phyloP scores from a whole-genome alignment of 768 basidiomycete genomes.

The Postia placenta region DNA sequence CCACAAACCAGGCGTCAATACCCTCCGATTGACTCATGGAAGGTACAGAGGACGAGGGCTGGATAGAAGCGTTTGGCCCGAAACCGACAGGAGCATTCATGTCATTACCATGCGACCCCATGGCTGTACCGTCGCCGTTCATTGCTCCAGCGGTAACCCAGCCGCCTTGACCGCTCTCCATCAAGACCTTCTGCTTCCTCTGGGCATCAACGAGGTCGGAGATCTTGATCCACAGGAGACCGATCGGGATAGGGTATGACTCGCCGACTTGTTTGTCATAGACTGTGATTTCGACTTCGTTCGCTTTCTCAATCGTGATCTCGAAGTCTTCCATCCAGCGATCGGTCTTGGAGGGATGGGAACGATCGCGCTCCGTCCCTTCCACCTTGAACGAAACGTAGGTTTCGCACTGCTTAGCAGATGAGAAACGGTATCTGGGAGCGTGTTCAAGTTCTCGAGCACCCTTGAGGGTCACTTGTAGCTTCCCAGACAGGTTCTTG shows the following conservation, averaged over 20 bases:
- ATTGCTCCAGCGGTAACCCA: slow-evolving; percentile 97
- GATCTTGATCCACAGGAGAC: slow-evolving; percentile 91
- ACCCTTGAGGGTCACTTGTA: slow-evolving; percentile 81
- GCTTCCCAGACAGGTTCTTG: slow-evolving; percentile 92
- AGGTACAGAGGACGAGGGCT: slow-evolving; percentile 9
- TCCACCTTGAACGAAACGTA: slow-evolving; percentile 94
- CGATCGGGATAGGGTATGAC: slow-evolving; percentile 80
- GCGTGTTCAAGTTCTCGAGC: slow-evolving; percentile 96
- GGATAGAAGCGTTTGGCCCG: slow-evolving; percentile 15
- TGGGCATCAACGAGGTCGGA: slow-evolving; percentile 92
- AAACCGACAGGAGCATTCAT: slow-evolving; percentile 35
- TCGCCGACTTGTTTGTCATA: slow-evolving; percentile 89
- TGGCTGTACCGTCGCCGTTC: slow-evolving; percentile 49
- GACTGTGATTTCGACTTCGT: slow-evolving; percentile 94
- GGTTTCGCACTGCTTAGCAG: slow-evolving; percentile 83
- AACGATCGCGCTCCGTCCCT: slow-evolving; percentile 86
- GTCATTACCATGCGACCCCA: slow-evolving; percentile 41
- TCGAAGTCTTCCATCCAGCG: slow-evolving; percentile 98
- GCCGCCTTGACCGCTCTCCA: slow-evolving; percentile 80
- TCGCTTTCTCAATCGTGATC: slow-evolving; percentile 94
- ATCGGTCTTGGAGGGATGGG: slow-evolving; percentile 90
- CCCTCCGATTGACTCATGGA: slow-evolving; percentile 49
- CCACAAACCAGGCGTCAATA: slow-evolving; percentile 94
- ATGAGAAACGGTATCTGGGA: slow-evolving; percentile 72
- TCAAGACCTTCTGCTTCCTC: slow-evolving; percentile 83